phyloP scores from a whole-genome alignment of 108 stramenopile species.

The Fragilaria crotonensis region DNA sequence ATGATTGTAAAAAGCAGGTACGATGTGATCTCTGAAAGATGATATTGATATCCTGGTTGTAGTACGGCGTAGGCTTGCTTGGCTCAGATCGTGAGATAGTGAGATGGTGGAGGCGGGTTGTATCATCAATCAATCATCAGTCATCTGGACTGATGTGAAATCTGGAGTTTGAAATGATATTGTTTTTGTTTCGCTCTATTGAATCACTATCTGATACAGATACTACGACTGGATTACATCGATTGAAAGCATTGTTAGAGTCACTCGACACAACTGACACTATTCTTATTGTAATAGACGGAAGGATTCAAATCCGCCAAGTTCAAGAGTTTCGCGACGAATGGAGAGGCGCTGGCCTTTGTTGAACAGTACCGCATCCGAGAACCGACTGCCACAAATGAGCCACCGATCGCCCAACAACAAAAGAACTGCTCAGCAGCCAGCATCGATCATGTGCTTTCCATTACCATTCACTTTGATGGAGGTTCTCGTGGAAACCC shows the following conservation, averaged over 20 bases:
- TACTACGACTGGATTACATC: no score
- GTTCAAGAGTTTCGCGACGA: slow-evolving; percentile 58
- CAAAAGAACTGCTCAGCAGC: neutral
- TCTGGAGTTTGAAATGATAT: no score
- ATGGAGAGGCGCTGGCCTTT: slow-evolving; percentile 48
- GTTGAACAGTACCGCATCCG: neutral
- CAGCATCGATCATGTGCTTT: slow-evolving; percentile 3
- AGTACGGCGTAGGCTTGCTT: no score
- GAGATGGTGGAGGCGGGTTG: no score
- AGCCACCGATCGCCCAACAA: slow-evolving; percentile 2
- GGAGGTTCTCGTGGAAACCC: slow-evolving; percentile 82
- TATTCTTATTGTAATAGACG: slow-evolving; percentile 14
- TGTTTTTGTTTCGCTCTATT: neutral
- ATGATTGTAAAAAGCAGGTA: slow-evolving; percentile 64
- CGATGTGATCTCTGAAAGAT: neutral
- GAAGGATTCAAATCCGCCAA: slow-evolving; percentile 46
- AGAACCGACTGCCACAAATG: neutral
- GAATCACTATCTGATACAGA: neutral
- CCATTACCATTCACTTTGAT: slow-evolving; percentile 57
- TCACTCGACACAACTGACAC: neutral
- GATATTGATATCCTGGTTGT: neutral
- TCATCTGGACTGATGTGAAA: no score
- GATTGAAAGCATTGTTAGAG: no score
- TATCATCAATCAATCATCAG: no score
- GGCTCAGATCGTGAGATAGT: no score